Percentiles rank a stretch among this genome's conserved stretches.
Evolutionary conservation across 1,284 basidiomycete genomes (phyloP).

Genomic region (Spongiforma sp.): DNA sequence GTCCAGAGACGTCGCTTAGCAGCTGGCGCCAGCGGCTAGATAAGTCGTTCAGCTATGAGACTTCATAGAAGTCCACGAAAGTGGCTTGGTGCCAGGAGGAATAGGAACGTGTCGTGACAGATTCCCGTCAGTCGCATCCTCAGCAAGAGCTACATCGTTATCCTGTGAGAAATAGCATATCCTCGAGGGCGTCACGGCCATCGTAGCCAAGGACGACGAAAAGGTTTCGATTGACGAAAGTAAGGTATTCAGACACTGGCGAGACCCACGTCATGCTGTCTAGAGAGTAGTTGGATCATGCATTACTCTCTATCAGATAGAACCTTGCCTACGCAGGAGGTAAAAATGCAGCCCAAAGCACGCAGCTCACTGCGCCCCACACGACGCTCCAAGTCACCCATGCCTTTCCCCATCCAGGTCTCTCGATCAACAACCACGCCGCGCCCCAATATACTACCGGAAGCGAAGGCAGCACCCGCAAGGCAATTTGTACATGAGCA

Average conservation of each 20-base stretch:
- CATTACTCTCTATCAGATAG: not conserved
- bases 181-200: conserved; percentile 50
- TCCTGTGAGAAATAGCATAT: conserved; percentile 62
- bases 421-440: conserved; percentile 62
- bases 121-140: conserved; percentile 61
- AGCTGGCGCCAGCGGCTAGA: too few relatives aligned
- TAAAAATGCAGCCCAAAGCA: conserved; percentile 87
- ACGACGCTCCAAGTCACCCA: conserved; percentile 79
- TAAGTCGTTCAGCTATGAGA: too few relatives aligned
- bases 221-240: conserved; percentile 53
- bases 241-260: conserved; percentile 58
- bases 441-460: conserved; percentile 89
- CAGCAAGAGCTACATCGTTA: conserved; percentile 77
- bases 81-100: conserved; percentile 64
- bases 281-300: conserved; percentile 39
- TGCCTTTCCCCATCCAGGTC: conserved; percentile 48
- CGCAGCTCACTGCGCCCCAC: conserved; percentile 77
- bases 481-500: conserved; percentile 90
- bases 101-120: conserved; percentile 56
- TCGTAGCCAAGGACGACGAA: conserved; percentile 52
- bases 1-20: too few relatives aligned
- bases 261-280: conserved; percentile 50
- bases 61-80: conserved; percentile 73
- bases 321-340: conserved; percentile 74
- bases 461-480: conserved; percentile 81